These are phyloP conservation scores for Epichloe aotearoae DNA, from an alignment of 2,329 filamentous ascomycete species.

Conservation along the genomic window DNA sequence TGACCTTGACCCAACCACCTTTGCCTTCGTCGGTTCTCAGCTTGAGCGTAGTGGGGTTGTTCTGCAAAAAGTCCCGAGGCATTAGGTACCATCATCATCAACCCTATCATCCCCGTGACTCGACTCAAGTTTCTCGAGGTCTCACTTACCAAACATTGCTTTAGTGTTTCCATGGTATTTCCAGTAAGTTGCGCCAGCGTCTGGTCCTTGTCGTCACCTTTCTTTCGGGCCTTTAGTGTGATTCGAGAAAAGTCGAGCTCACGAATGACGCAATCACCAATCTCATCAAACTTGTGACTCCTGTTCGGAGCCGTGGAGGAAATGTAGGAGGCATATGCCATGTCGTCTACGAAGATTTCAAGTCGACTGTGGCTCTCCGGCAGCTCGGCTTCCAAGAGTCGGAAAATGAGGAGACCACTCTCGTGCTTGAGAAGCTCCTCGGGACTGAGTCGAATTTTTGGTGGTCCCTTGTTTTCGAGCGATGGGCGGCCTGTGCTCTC, in stretches of 20 bases:
- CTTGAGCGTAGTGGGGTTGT: conserved; percentile 74
- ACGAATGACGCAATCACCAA: conserved; percentile 88
- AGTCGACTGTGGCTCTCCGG: conserved; percentile 62
- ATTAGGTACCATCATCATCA: not conserved
- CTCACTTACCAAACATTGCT: conserved; percentile 63
- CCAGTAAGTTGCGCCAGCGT: conserved; percentile 73
- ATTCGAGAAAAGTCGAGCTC: conserved; percentile 95
- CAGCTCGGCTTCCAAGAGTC: conserved; percentile 80
- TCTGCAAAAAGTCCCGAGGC: conserved; percentile 31
- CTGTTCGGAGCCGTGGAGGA: conserved; percentile 63
- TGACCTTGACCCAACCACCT: conserved; percentile 72
- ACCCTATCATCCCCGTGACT: too few species aligned
- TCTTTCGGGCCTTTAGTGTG: conserved; percentile 74
- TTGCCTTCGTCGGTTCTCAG: conserved; percentile 68
- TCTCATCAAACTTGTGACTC: conserved; percentile 70
- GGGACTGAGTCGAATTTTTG: conserved; percentile 64
- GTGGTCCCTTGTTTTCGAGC: conserved; percentile 38
- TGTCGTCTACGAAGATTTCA: conserved; percentile 88
- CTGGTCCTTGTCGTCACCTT: conserved; percentile 62
- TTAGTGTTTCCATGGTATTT: conserved; percentile 74
- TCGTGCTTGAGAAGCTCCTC: conserved; percentile 79
- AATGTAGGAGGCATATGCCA: conserved; percentile 78
- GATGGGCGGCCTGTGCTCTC: conserved; percentile 19
- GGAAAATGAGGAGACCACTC: conserved; percentile 87
- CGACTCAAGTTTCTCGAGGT: not conserved